phyloP scores from a whole-genome alignment of 257 asterid genomes.

The Scutellaria galericulata region DNA sequence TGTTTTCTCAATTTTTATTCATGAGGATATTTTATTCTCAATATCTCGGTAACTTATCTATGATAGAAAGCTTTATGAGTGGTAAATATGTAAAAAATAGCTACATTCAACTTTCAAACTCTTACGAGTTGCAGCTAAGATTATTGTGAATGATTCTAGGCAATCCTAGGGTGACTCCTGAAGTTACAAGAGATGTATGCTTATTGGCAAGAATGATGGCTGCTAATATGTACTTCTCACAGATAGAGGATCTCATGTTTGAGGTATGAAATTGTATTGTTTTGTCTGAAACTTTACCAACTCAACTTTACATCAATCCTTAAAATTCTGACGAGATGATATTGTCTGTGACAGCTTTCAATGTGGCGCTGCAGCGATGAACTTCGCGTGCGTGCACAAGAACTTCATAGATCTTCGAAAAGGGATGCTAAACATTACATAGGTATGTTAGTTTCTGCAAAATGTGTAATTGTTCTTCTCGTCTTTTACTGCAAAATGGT shows the following conservation, averaged over 20 bases:
- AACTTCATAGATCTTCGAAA: conserved; percentile 72
- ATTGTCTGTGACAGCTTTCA: conserved; percentile 62
- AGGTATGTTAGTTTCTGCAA: conserved; percentile 43
- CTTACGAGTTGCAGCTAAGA: conserved; percentile 4
- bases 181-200: conserved; percentile 96
- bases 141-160: conserved; percentile 47
- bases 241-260: conserved; percentile 96
- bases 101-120: conserved; percentile 2
- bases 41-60: neutral
- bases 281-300: neutral
- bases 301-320: neutral
- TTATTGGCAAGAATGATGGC: conserved; percentile 97
- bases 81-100: neutral
- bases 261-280: conserved; percentile 54
- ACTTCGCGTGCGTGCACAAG: conserved; percentile 70
- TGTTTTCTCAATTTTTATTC: neutral
- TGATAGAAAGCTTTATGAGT: conserved; percentile 11
- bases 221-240: conserved; percentile 87
- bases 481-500: neutral
- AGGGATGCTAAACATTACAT: conserved; percentile 87
- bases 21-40: neutral
- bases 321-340: neutral
- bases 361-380: conserved; percentile 99
- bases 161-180: conserved; percentile 96
- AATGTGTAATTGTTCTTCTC: neutral